Evolutionary conservation across 345 rosid species (phyloP), one percentile per base, ranked within the genome.

Genomic region (Dimocarpus longan): DNA sequence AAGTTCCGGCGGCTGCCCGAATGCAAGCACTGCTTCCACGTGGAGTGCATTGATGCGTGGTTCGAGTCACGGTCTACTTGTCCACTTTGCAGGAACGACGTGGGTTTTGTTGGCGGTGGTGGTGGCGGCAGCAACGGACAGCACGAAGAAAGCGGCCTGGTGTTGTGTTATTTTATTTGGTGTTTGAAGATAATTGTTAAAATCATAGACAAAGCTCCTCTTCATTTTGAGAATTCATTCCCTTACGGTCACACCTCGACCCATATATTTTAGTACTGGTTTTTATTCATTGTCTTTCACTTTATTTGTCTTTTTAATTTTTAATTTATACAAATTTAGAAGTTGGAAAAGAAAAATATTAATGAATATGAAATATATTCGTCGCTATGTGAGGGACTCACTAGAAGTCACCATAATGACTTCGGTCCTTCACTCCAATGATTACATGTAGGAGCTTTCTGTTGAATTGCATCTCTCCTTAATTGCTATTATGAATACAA

Each of bases 21-120:
- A 76, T 89, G 92, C 82, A 83, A 80, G 72, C 92, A 89, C 57
- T 89, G 88, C 15, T 89, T 87, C 76, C 92, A 89, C 46, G 81
- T 83, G 4, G 86, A 82, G 5, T 89, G 92, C 78, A 89, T 89
- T 48, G 90, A 87, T 79, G 83, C 81, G 78, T 89, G 92, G 91
- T 85, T 89, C 60, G 86, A 80, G 46, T 86, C 84, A 5, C 87
- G 87, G 21, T 84, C 92, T 0, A 86, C 88, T 15, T 87, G 92
- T 65, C 92, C 92, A 3, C 84, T 89, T 5, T 89, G 91, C 43
- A 76, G 92, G 68, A 82, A 72, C 57, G 22, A 78, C 52, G 69
- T 78, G n/a, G 66, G 78, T 18, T 56, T 77, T 26, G 72, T 5
- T 62, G 12, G 10, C 32, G 26, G 13, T 3, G 56, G 28, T 12